Evolutionary conservation across 1,139 yeast genomes (phyloP).

Genomic region (Debaryomyces robertsiae): DNA sequence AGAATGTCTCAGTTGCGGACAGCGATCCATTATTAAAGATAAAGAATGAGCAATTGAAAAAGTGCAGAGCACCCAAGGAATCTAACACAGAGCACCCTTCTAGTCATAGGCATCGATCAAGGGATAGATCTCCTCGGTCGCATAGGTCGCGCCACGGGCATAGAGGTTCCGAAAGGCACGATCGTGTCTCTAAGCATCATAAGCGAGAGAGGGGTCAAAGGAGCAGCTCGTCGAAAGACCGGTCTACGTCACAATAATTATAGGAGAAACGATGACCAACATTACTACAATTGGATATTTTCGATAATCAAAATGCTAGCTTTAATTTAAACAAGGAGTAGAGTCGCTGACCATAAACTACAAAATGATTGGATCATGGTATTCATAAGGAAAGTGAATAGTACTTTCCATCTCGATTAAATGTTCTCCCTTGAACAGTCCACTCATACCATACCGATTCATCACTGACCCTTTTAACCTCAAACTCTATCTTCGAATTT

Average conservation of each 20-base stretch:
- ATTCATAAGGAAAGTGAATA: constrained; percentile 32
- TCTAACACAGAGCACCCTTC: constrained; percentile 2
- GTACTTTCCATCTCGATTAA: constrained; percentile 25
- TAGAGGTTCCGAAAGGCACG: not conserved
- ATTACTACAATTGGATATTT: no score
- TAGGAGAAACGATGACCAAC: no score
- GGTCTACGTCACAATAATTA: no score
- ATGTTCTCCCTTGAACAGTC: constrained; percentile 39
- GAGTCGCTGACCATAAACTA: no score
- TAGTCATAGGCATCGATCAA: constrained; percentile 13
- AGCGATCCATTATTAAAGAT: constrained; percentile 63
- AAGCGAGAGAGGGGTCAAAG: no score
- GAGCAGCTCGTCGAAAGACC: no score
- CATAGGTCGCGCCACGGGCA: not conserved
- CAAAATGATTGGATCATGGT: no score
- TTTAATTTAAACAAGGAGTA: no score
- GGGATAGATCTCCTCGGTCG: constrained; percentile 13
- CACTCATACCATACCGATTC: constrained; percentile 74
- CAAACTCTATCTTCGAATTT: constrained; percentile 52
- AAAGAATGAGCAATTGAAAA: constrained; percentile 41
- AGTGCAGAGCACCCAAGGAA: constrained; percentile 15
- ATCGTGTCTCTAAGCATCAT: no score
- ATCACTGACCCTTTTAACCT: constrained; percentile 34
- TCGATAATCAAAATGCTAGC: no score
- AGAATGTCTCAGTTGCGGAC: constrained; percentile 19